Percentiles rank a stretch among this genome's conserved stretches.
These are phyloP conservation scores for Xylaria venustula DNA, from an alignment of 495 filamentous ascomycete species.

Conservation along the genomic window DNA sequence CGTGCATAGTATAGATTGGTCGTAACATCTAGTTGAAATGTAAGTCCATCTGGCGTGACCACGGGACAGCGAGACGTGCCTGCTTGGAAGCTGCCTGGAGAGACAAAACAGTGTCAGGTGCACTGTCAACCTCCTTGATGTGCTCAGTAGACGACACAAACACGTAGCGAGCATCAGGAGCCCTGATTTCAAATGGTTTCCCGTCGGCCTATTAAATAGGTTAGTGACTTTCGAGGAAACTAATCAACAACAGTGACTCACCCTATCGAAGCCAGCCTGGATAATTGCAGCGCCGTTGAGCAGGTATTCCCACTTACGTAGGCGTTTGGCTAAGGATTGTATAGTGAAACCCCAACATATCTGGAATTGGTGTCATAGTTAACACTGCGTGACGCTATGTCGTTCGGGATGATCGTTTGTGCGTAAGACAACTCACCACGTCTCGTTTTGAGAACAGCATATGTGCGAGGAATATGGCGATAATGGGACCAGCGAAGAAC, in stretches of 20 bases:
- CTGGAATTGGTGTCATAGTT: too few species aligned
- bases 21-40: conserved; percentile 31
- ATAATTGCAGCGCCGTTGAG: conserved; percentile 12
- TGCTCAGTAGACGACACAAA: conserved; percentile 27
- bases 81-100: conserved; percentile 30
- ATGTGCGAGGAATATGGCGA: too few species aligned
- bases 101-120: conserved; percentile 25
- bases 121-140: conserved; percentile 25
- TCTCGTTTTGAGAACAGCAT: too few species aligned
- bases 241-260: neutral
- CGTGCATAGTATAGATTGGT: conserved; percentile 29
- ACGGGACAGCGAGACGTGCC: too few species aligned
- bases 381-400: too few species aligned
- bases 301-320: conserved; percentile 14
- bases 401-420: too few species aligned
- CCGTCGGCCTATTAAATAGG: conserved; percentile 18
- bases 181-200: conserved; percentile 18
- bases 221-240: neutral
- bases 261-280: conserved; percentile 9
- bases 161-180: conserved; percentile 22
- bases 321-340: too few species aligned
- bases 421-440: too few species aligned
- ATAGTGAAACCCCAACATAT: too few species aligned
- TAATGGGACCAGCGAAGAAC: too few species aligned
- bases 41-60: too few species aligned